Evolutionary conservation across 306 rosid genomes (phyloP).

Genomic region (Dryas alaskensis): DNA sequence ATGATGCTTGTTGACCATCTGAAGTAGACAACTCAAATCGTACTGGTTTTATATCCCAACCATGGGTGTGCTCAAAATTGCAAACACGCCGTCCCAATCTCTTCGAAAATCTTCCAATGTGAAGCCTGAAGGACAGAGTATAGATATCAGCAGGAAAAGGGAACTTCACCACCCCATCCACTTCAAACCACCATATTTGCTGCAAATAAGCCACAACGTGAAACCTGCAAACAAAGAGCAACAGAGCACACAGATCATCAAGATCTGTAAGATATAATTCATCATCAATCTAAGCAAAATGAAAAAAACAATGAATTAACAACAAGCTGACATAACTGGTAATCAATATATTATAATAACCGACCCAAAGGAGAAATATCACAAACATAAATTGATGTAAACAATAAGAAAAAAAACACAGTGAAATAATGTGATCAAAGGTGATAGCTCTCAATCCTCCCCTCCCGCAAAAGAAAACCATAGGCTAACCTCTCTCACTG

Average conservation of each 20-base stretch:
- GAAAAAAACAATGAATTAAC: background rate
- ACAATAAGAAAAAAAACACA: background rate
- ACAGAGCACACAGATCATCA: constrained; percentile 1
- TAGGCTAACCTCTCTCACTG: background rate
- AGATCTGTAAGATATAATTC: background rate
- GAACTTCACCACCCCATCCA: constrained; percentile 70
- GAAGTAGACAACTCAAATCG: constrained; percentile 65
- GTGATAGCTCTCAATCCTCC: background rate
- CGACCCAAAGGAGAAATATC: background rate
- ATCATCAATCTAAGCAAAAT: background rate
- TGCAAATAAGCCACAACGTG: constrained; percentile 74
- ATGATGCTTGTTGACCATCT: constrained; percentile 67
- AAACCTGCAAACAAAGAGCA: constrained; percentile 63
- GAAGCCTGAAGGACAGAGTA: constrained; percentile 81
- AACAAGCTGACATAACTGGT: background rate
- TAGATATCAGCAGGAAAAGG: constrained; percentile 81
- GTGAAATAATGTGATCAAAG: background rate
- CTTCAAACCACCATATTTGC: constrained; percentile 98
- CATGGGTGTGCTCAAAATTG: constrained; percentile 84
- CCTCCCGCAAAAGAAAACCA: background rate
- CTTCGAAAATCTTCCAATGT: constrained; percentile 74
- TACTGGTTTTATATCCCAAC: constrained; percentile 86
- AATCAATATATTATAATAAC: background rate
- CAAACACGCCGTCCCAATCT: constrained; percentile 82
- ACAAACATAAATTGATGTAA: background rate